phyloP scores from a whole-genome alignment of 108 stramenopile species.

The Schizochytrium sp. region DNA sequence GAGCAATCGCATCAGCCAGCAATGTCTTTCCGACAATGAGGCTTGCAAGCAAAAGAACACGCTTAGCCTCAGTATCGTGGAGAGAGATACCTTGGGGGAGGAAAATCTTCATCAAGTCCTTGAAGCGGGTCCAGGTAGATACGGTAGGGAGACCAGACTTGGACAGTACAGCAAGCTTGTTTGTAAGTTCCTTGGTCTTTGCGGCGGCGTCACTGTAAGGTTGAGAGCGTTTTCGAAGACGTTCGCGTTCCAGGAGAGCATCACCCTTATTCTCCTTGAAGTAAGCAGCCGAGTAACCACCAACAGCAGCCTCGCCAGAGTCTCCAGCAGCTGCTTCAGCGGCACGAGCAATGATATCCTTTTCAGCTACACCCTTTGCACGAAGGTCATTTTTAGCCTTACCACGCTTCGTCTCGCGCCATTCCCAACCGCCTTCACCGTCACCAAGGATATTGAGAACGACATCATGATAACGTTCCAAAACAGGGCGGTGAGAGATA shows the following conservation, averaged over 20 bases:
- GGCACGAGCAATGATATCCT: background rate
- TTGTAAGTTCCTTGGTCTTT: background rate
- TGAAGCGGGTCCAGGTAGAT: constrained; percentile 35
- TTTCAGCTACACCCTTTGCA: background rate
- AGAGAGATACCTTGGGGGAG: background rate
- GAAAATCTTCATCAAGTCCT: constrained; percentile 25
- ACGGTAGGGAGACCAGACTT: constrained; percentile 19
- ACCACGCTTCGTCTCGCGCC: constrained; percentile 54
- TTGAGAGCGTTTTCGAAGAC: constrained; percentile 5
- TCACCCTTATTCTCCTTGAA: constrained; percentile 41
- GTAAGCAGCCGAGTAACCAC: constrained; percentile 58
- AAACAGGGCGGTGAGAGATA: constrained; percentile 67
- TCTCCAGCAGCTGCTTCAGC: constrained; percentile 32
- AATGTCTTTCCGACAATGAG: constrained; percentile 53
- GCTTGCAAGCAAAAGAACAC: constrained; percentile 43
- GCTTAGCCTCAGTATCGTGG: constrained; percentile 23
- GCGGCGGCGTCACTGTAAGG: background rate
- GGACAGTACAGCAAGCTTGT: constrained; percentile 7
- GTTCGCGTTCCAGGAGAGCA: constrained; percentile 46
- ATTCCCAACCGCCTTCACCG: constrained; percentile 56
- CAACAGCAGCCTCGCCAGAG: constrained; percentile 52
- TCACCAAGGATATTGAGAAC: constrained; percentile 61
- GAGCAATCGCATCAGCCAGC: constrained; percentile 53
- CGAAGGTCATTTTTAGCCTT: background rate
- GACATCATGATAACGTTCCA: constrained; percentile 68